These are phyloP conservation scores for Lineolata rhizophorae DNA, from an alignment of 495 filamentous ascomycete genomes.

Conservation along the genomic window DNA sequence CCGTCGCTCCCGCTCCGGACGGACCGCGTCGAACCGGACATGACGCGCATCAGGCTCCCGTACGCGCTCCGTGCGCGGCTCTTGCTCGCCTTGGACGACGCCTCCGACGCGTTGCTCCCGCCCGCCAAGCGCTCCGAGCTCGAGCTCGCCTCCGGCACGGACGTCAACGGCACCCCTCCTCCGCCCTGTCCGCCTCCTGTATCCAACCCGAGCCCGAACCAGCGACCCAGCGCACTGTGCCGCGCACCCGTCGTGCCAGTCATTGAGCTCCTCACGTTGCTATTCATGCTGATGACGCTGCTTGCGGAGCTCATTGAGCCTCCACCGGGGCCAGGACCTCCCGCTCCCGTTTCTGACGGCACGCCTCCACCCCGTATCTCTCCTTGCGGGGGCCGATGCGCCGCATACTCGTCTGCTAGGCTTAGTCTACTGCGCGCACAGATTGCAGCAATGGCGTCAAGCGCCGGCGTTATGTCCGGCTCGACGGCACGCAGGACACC, in stretches of 20 bases:
- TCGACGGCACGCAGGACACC: slow-evolving; percentile 36
- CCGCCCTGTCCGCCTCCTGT: slow-evolving; percentile 2
- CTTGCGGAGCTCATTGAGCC: too few species aligned
- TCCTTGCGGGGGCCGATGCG: slow-evolving; percentile 38
- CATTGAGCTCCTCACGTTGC: too few species aligned
- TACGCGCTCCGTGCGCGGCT: slow-evolving; percentile 11
- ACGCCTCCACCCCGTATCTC: slow-evolving; percentile 20
- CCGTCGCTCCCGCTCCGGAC: too few species aligned
- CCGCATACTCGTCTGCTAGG: slow-evolving; percentile 39
- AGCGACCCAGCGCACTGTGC: slow-evolving; percentile 3
- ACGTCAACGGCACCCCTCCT: slow-evolving; percentile 12
- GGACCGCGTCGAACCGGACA: slow-evolving; percentile 9
- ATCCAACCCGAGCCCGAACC: slow-evolving; percentile 3
- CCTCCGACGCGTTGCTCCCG: neutral
- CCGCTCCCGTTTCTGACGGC: too few species aligned
- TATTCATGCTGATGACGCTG: too few species aligned
- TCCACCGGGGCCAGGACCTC: slow-evolving; percentile 5
- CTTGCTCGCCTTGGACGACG: slow-evolving; percentile 2
- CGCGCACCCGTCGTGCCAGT: too few species aligned
- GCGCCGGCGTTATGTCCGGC: slow-evolving; percentile 30
- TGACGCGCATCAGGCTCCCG: slow-evolving; percentile 12
- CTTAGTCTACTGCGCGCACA: slow-evolving; percentile 38
- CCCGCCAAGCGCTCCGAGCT: slow-evolving; percentile 14
- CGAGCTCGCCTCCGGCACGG: slow-evolving; percentile 16
- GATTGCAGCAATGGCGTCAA: slow-evolving; percentile 42